Base-by-base conservation (phyloP, 2,329 filamentous ascomycete genomes). In the Paecilomyces sp. region DNA sequence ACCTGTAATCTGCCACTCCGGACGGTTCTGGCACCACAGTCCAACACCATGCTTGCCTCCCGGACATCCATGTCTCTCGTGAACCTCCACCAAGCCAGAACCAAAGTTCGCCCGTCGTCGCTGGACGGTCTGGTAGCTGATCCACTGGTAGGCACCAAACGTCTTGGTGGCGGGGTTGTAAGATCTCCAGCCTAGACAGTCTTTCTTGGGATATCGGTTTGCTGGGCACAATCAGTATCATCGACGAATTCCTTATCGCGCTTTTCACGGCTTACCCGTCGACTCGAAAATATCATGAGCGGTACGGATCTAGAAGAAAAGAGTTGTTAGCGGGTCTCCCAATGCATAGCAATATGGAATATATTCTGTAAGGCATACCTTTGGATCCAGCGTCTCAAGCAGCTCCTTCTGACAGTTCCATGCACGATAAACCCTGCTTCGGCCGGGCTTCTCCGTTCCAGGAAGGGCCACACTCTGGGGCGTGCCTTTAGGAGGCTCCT, bases 1-100 rank as follows among this genome's bases (percentile, higher is more conserved):
- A 88, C 86, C 87, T 59, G 88, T 85, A 62, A 96, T 86, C 79
- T 95, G 90, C 91, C 91, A 96, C 75, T 96, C 90, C 0, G 91
- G 88, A 61, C 91, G 83, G 75, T 95, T 95, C 74, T 91, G 89
- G 69, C 89, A 90, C 91, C 91, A 96, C 56, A 96, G 76, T 24
- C 91, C 91, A 63, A 95, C 81, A 57, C 88, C 90, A 71, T 89
- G 88, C 70, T 88, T 87, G 55, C 82, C 77, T 3, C 81, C 84
- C 12, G 81, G 82, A 53, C 93, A 81, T 57, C 90, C 90, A 62
- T 85, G 80, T 67, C 85, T 82, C 71, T 88, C 83, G 75, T 96
- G 90, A 65, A 97, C 77, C 75, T 94, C 88, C 47, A 92, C 87
- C 55, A 97, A 76, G 60, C 93, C 94, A 47, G 88, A 89, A 64